Conservation (phyloP, 2,329 filamentous ascomycete genomes). For the Canariomyces notabilis region DNA sequence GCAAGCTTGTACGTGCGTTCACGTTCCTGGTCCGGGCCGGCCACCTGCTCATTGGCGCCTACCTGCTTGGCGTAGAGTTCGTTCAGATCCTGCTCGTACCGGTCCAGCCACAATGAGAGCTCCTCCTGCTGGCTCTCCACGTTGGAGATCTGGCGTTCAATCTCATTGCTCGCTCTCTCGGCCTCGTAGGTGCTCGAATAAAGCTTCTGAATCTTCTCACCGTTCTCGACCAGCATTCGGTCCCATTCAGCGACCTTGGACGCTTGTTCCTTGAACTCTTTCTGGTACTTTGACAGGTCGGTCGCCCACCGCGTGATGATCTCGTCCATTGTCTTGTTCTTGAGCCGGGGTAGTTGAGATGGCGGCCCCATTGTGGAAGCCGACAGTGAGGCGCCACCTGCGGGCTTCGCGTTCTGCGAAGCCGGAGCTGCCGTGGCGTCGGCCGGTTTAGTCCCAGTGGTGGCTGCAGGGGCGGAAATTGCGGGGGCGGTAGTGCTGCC, state of each 20-base stretch:
- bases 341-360: conserved; percentile 82
- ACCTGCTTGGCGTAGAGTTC: conserved; percentile 77
- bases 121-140: conserved; percentile 94
- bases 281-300: conserved; percentile 91
- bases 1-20: conserved; percentile 95
- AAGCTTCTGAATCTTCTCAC: conserved; percentile 88
- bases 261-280: conserved; percentile 90
- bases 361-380: conserved; percentile 75
- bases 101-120: conserved; percentile 78
- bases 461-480: conserved; percentile 29
- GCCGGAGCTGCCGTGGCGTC: conserved; percentile 27
- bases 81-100: conserved; percentile 88
- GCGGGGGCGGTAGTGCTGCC: conserved; percentile 23
- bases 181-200: conserved; percentile 91
- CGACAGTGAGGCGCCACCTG: conserved; percentile 43
- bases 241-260: conserved; percentile 87
- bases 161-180: conserved; percentile 85
- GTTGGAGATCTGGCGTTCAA: conserved; percentile 82
- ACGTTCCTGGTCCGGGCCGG: conserved; percentile 89
- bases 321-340: conserved; percentile 99
- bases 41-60: conserved; percentile 59
- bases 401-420: conserved; percentile 14
- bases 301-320: conserved; percentile 97
- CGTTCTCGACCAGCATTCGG: conserved; percentile 84
- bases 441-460: conserved; percentile 29